Base-by-base conservation (phyloP, 73 alveolate species). In the Halteria grandinella region DNA sequence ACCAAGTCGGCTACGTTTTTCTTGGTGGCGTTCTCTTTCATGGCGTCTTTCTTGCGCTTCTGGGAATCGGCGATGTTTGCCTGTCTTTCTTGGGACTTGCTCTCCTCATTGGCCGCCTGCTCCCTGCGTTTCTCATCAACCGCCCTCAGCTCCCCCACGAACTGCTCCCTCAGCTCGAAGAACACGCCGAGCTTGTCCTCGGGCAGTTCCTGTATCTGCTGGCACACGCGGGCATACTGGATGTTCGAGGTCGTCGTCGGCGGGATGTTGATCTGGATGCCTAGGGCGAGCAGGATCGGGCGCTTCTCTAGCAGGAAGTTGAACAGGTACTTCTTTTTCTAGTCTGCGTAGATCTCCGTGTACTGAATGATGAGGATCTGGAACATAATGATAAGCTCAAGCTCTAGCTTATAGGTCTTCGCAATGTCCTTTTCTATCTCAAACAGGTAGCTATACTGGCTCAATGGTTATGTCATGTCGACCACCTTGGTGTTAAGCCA, bases 121-220 rank as follows among this genome's bases (percentile, higher is more conserved):
- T 34, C 44, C 24, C 58, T 60, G 11, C 25, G 10, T 40, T 18
- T 14, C 77, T 60, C 77, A 12, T 32, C 55, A n/a, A n/a, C n/a
- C n/a, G n/a, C 28, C 79, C 49, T 3, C 32, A 11, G 37, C 49
- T 32, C 29, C 49, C 49, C 52, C 44, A 24, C 43, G 79, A 33
- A 15, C 48, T 27, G 50, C 37, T 2, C 0, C 34, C 57, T 10
- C 21, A 53, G 14, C 43, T 8, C 32, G 17, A 58, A 59, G 79
- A 89, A 86, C 41, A 60, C 21, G 24, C 51, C 75, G 62, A 63
- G 57, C 63, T 89, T 75, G 31, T 84, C 91, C 29, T 85, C 87
- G 3, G 75, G 43, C 31, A 89, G 74, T 47, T 79, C 69, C 32
- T 62, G 76, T 14, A 89, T 59, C 60, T 83, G 44, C 5, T 63